Conservation (phyloP, 768 basidiomycete genomes). For the Boletus rubescentipes region DNA sequence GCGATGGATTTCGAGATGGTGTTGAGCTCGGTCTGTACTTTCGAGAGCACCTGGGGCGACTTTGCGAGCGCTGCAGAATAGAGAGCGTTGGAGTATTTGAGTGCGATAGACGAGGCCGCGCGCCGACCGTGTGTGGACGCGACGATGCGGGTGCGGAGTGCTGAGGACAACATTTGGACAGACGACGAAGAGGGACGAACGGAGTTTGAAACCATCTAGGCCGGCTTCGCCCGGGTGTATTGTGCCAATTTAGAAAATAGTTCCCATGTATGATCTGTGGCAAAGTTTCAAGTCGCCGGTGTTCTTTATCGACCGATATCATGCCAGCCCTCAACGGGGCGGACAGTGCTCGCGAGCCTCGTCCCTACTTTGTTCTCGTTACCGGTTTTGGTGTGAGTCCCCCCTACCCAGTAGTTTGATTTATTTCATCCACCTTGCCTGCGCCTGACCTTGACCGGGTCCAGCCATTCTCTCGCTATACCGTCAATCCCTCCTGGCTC, state of each 20-base stretch:
- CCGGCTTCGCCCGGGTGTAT: constrained; percentile 10
- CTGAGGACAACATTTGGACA: constrained; percentile 56
- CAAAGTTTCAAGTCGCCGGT: too few species aligned
- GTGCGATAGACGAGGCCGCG: constrained; percentile 72
- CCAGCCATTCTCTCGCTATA: constrained; percentile 56
- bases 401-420: constrained; percentile 23
- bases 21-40: constrained; percentile 83
- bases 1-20: constrained; percentile 69
- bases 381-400: constrained; percentile 56
- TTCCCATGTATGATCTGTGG: constrained; percentile 9
- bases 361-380: constrained; percentile 45
- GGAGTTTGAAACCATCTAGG: not conserved
- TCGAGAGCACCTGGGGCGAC: constrained; percentile 78
- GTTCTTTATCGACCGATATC: not conserved
- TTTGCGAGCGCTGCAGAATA: constrained; percentile 80
- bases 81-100: constrained; percentile 82
- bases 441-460: constrained; percentile 21
- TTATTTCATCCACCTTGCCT: constrained; percentile 18
- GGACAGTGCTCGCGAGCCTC: constrained; percentile 21
- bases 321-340: constrained; percentile 35
- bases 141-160: constrained; percentile 49
- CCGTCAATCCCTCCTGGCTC: constrained; percentile 70
- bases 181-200: not conserved
- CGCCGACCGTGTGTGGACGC: constrained; percentile 50
- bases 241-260: not conserved